Base-by-base conservation (phyloP, 352 stramenopile genomes). In the Halophytophthora batemanensis region DNA sequence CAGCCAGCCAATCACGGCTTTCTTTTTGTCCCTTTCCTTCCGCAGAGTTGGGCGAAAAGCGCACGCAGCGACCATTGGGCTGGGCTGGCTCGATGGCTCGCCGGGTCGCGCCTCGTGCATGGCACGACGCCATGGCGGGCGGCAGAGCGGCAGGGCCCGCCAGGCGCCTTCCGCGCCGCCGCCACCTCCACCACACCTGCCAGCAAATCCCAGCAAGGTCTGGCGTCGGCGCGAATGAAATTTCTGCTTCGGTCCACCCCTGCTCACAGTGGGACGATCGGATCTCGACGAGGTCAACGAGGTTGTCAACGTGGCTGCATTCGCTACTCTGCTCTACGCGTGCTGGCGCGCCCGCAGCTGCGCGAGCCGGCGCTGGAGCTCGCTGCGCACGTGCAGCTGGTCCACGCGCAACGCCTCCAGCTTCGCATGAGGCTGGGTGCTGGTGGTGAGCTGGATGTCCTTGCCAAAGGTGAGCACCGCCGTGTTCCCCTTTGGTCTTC, bases 381-480 rank as follows among this genome's bases (percentile, higher is more conserved):
- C 82, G 29, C 60, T 68, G 22, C 64, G 70, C 2, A 76, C 61
- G 36, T 80, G 44, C 31, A 88, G 11, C 34, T 34, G 50, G 35
- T 90, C 76, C n/a, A 93, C 66, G 11, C 72, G 76, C 11, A 66
- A 63, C 4, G 74, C 82, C 28, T 91, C 80, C 1, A 93, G 62
- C n/a, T 82, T 82, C 6, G 66, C 66, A 8, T 73, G 66, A 14
- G 80, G 51, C 10, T 59, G 18, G 0, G 74, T 78, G 21, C 61
- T 74, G 5, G 71, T 86, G 8, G 68, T 75, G 23, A 93, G 56
- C 36, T 86, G 70, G 25, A 89, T 73, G 40, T 88, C 67, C 15
- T 82, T 81, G 25, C 77, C 76, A 23, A 89, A 90, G 6, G 59
- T 74, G 21, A 93, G 63, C 25, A 90, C 64, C 1, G 77, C 76